A percentile compares a stretch with the other conserved stretches of the same genome.
These are phyloP conservation scores for Drosera spatulata DNA, from an alignment of 179 eudicot species.

Conservation along the genomic window DNA sequence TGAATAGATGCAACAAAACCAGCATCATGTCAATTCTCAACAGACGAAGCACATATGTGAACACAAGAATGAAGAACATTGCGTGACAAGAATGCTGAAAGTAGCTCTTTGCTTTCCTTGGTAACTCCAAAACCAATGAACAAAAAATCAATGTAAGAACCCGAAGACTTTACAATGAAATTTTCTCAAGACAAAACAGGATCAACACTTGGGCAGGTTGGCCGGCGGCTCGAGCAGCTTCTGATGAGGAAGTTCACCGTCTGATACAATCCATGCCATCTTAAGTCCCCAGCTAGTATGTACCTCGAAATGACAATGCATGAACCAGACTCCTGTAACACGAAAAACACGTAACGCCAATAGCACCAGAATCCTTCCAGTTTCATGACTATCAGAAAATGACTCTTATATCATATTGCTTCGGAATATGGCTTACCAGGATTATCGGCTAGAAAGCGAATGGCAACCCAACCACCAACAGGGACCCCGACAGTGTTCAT, in stretches of 20 bases:
- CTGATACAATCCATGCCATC: conserved; percentile 61
- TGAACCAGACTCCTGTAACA: conserved; percentile 46
- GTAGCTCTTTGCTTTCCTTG: no score
- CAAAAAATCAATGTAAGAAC: no score
- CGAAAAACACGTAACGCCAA: no score
- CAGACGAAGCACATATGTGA: no score
- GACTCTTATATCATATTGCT: neutral
- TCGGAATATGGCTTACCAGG: conserved; percentile 27
- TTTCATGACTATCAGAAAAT: neutral
- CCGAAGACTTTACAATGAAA: no score
- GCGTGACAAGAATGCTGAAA: no score
- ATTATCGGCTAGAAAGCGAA: conserved; percentile 50
- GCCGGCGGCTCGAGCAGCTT: conserved; percentile 57
- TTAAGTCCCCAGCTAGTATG: conserved; percentile 63
- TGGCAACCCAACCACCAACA: conserved; percentile 62
- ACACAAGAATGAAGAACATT: no score
- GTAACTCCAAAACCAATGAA: no score
- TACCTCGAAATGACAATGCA: conserved; percentile 76
- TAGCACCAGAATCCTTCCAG: no score
- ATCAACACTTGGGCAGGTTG: conserved; percentile 52
- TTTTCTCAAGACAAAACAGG: no score
- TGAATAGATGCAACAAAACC: no score
- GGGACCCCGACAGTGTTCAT: conserved; percentile 58
- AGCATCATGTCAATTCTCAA: no score
- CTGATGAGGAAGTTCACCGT: conserved; percentile 46